Base-by-base conservation (phyloP, 768 basidiomycete species). In the Suillus americanus region DNA sequence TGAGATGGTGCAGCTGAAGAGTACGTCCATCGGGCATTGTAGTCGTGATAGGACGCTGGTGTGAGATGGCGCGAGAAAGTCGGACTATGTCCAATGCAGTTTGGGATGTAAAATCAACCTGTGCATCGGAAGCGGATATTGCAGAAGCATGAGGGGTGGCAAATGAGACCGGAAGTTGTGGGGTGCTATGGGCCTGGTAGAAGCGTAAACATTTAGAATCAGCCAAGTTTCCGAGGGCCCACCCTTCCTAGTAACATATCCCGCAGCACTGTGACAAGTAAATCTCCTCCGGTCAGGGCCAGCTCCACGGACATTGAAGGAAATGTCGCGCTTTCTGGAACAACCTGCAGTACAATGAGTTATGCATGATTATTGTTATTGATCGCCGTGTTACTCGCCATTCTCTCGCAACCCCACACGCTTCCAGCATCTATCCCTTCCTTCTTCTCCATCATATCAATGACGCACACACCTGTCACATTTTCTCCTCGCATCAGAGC, bases 361-460 rank as follows among this genome's bases (percentile, higher is more conserved):
- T 45, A 13, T 62, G 43, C 33, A 48, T 35, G 13, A 35, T 1
- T 33, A 9, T 41, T 41, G n/a, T n/a, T n/a, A n/a, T n/a, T 20
- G 25, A 5, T 40, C 40, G 57, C 9, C 3, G 20, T 41, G 18
- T 41, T 46, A 77, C 85, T 71, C 65, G 95, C 94, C 75, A 87
- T 75, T 55, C 59, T 65, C 61, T 74, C 79, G 28, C 74, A 69
- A 46, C 78, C 89, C 83, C 89, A 92, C 25, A 97, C 80, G 16
- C 83, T 80, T 7, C 95, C 95, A 1, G 86, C 83, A 75, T 97
- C 95, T 46, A 95, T 89, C 0, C 93, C 94, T 61, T 84, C 82
- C 62, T 77, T 83, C 57, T 80, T 70, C 69, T 88, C 86, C 61
- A 86, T 80, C 89, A 93, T 93, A 65, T 89, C 84, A 64, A 90